A percentile compares a stretch with the other conserved stretches of the same genome.
These are phyloP conservation scores for Ostreobium quekettii DNA, from an alignment of 139 green algal species.

Conservation along the genomic window DNA sequence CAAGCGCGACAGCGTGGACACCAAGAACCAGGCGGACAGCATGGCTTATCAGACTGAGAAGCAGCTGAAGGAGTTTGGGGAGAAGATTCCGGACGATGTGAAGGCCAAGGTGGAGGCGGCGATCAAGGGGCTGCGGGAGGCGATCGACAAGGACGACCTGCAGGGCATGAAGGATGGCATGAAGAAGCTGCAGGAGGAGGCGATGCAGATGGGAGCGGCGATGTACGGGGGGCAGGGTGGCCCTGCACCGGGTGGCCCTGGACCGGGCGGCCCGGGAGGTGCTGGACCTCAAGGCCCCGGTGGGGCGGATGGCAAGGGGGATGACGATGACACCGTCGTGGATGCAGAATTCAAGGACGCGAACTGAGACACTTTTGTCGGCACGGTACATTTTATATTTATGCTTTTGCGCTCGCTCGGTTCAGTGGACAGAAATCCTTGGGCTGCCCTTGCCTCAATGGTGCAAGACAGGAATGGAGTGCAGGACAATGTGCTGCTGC, in stretches of 20 bases:
- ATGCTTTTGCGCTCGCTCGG: too few relatives aligned
- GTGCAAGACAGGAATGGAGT: too few relatives aligned
- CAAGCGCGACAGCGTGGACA: constrained; percentile 85
- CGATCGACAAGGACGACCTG: constrained; percentile 52
- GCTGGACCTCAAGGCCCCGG: constrained; percentile 28
- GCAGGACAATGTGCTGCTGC: too few relatives aligned
- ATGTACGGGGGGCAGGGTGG: constrained; percentile 70
- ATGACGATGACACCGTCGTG: constrained; percentile 79
- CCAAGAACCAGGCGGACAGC: constrained; percentile 88
- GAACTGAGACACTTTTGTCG: constrained; percentile 25
- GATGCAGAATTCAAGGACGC: constrained; percentile 93
- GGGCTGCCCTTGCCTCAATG: too few relatives aligned
- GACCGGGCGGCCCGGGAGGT: constrained; percentile 20
- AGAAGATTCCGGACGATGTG: constrained; percentile 77
- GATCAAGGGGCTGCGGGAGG: constrained; percentile 58
- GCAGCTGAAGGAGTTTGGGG: constrained; percentile 95
- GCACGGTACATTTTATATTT: too few relatives aligned
- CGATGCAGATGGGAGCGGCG: constrained; percentile 86
- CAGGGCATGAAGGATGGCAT: constrained; percentile 81
- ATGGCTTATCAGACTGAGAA: constrained; percentile 94
- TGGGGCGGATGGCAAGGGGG: constrained; percentile 20
- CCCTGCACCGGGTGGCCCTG: constrained; percentile 26
- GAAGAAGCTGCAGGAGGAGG: constrained; percentile 83
- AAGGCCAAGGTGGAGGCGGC: constrained; percentile 85
- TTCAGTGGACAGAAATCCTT: too few relatives aligned